phyloP scores from a whole-genome alignment of 179 eudicot species.

The Silene coronaria region DNA sequence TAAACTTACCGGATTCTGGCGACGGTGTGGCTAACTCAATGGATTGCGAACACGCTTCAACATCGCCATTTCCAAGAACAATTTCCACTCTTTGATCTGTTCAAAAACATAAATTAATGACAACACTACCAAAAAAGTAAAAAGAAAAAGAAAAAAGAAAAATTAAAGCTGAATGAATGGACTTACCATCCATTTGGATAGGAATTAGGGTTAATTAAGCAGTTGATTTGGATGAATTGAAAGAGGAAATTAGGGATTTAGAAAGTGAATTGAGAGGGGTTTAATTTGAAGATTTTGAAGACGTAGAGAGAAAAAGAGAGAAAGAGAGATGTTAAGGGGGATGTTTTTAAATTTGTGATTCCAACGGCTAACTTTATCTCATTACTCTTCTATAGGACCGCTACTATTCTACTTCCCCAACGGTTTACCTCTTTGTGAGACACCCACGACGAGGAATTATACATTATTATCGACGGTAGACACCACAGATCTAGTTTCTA shows the following conservation, averaged over 20 bases:
- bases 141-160: background rate
- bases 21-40: background rate
- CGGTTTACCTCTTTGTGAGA: too few species aligned
- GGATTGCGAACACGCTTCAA: background rate
- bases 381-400: background rate
- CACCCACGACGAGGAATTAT: too few species aligned
- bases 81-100: slow-evolving; percentile 17
- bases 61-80: slow-evolving; percentile 11
- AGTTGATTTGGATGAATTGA: background rate
- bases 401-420: too few species aligned
- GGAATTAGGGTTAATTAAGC: background rate
- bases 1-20: slow-evolving; percentile 16
- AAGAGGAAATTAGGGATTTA: background rate
- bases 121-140: background rate
- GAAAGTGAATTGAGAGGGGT: background rate
- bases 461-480: too few species aligned
- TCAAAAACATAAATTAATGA: background rate
- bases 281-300: background rate
- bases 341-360: background rate
- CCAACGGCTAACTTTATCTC: background rate
- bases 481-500: too few species aligned
- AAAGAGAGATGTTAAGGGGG: background rate
- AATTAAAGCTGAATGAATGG: background rate
- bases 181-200: slow-evolving; percentile 24
- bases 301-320: background rate